Evolutionary conservation across 306 rosid species (phyloP).

Genomic region (Comarum palustre): DNA sequence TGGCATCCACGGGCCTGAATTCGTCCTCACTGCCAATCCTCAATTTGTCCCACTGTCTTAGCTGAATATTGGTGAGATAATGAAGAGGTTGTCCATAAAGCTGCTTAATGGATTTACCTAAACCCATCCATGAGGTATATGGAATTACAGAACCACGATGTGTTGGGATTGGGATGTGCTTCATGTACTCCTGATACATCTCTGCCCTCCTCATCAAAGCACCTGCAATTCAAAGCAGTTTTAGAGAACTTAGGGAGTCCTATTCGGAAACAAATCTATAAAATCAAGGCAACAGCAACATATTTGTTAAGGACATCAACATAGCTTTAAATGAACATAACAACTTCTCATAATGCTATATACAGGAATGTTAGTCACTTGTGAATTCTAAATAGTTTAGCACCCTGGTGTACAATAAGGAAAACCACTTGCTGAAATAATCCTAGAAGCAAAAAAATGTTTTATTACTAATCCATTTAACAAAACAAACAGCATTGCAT

Average conservation of each 20-base stretch:
- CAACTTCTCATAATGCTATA: neutral
- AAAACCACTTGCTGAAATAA: neutral
- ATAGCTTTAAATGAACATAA: neutral
- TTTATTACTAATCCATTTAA: neutral
- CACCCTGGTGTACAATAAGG: neutral
- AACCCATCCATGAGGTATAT: slow-evolving; percentile 74
- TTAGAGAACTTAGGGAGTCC: slow-evolving; percentile 7
- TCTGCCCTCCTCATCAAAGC: slow-evolving; percentile 62
- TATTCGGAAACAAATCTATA: neutral
- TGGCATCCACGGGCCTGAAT: slow-evolving; percentile 54
- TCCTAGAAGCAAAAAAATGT: neutral
- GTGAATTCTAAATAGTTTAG: neutral
- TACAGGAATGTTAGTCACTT: neutral
- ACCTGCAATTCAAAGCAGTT: slow-evolving; percentile 35
- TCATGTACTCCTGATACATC: slow-evolving; percentile 94
- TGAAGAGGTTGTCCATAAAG: slow-evolving; percentile 86
- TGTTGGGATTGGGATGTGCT: slow-evolving; percentile 68
- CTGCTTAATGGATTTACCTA: slow-evolving; percentile 78
- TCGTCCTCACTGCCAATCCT: slow-evolving; percentile 66
- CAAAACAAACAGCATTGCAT: neutral
- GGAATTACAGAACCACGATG: slow-evolving; percentile 78
- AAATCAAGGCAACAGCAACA: neutral
- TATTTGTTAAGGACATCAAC: neutral
- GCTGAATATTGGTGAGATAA: slow-evolving; percentile 80
- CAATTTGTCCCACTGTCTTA: slow-evolving; percentile 81